Evolutionary conservation across 1,139 yeast genomes (phyloP).

Genomic region (Sugiyamaella sp.): DNA sequence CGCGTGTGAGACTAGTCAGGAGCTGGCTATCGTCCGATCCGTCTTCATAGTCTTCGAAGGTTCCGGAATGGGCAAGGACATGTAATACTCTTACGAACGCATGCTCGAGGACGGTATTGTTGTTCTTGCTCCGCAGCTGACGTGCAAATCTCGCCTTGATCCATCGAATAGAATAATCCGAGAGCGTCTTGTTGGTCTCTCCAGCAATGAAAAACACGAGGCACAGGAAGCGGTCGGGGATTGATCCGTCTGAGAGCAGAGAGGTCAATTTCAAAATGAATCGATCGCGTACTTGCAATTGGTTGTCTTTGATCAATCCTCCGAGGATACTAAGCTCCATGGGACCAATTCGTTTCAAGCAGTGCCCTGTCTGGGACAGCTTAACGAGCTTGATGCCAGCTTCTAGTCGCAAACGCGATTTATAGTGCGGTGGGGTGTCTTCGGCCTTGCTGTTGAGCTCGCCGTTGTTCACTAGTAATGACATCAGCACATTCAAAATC

Average conservation of each 20-base stretch:
- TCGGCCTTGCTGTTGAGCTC: constrained; percentile 60
- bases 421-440: constrained; percentile 62
- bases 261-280: constrained; percentile 59
- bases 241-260: constrained; percentile 52
- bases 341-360: constrained; percentile 57
- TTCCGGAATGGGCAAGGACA: constrained; percentile 72
- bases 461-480: constrained; percentile 78
- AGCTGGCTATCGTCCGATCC: constrained; percentile 14
- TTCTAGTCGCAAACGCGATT: constrained; percentile 62
- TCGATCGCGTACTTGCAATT: constrained; percentile 55
- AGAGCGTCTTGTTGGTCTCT: constrained; percentile 63
- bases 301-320: constrained; percentile 68
- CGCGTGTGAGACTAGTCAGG: constrained; percentile 19
- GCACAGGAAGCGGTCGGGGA: constrained; percentile 69
- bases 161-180: constrained; percentile 67
- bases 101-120: constrained; percentile 53
- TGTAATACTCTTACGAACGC: constrained; percentile 69
- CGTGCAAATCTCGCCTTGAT: constrained; percentile 59
- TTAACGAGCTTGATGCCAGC: constrained; percentile 72
- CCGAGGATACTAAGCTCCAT: constrained; percentile 56
- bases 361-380: constrained; percentile 59
- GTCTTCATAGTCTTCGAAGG: constrained; percentile 45
- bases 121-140: constrained; percentile 42
- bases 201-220: constrained; percentile 73
- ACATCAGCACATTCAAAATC: constrained; percentile 60